These are phyloP conservation scores for Alloteropsis semialata DNA, from an alignment of 176 grass and related monocot genomes.

Conservation along the genomic window DNA sequence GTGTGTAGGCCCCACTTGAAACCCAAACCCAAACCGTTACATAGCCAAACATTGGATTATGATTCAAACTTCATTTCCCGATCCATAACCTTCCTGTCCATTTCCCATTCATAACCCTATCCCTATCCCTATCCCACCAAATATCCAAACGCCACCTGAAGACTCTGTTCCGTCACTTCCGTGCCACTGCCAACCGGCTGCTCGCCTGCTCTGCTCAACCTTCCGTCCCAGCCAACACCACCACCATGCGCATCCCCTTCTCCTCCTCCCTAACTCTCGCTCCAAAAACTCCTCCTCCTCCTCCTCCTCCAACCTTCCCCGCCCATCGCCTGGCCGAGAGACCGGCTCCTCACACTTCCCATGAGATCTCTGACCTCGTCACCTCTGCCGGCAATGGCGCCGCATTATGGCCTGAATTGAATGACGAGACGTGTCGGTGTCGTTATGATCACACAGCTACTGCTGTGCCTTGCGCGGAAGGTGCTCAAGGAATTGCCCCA, in stretches of 20 bases:
- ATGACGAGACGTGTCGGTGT: neutral
- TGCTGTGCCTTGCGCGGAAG: neutral
- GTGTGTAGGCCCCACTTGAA: too few species aligned
- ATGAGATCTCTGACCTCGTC: conserved; percentile 33
- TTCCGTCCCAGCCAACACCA: neutral
- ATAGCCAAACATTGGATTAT: too few species aligned
- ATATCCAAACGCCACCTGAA: too few species aligned
- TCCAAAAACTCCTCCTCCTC: conserved; percentile 18
- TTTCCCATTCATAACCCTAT: too few species aligned
- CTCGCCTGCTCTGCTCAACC: neutral
- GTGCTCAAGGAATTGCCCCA: conserved; percentile 21
- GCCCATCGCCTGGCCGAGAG: neutral
- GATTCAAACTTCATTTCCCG: too few species aligned
- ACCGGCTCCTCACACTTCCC: conserved; percentile 18
- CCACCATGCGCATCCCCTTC: neutral
- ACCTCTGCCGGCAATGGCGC: neutral
- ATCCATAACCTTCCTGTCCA: too few species aligned
- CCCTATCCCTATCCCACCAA: too few species aligned
- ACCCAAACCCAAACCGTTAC: too few species aligned
- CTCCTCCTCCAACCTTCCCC: neutral
- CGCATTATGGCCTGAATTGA: neutral
- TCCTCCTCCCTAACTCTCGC: neutral
- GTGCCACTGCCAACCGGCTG: neutral
- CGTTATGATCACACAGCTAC: neutral
- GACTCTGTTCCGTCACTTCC: too few species aligned